Evolutionary conservation across 2,329 filamentous ascomycete species (phyloP), one percentile per base, ranked within the genome.

Genomic region (Penicillium sp.): DNA sequence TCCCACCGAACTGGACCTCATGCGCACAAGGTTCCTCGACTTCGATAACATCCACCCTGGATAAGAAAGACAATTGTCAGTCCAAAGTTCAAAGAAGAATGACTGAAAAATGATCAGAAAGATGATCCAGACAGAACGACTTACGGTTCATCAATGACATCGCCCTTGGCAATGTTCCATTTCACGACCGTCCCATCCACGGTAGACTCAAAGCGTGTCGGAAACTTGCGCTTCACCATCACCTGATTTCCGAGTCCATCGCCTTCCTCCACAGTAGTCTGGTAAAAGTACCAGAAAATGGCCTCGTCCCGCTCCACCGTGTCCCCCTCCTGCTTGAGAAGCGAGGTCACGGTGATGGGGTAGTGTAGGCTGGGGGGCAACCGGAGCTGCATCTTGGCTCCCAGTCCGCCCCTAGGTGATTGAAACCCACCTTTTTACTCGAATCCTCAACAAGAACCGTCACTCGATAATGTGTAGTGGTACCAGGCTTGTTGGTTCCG

Each of bases 11-110:
- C 77, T 98, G 94, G 43, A 96, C 85, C 70, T 94, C 91, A 78
- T 99, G 95, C 33, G 89, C 85, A 78, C 95, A 99, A 59, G 90
- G 87, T 80, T 99, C 95, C 71, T 97, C 90, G 57, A 99, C 89
- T 62, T 92, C 88, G 61, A 93, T 86, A 63, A 89, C 76, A 25
- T 82, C 78, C 37, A 83, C 76, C 28, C 85, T 87, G 64, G 19
- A 58, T 46, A 19, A n/a, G 30, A 28, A 43, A 35, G 30, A 46
- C 11, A n/a, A 38, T 6, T 6, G 1, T 56, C 37, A 43, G 37
- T 22, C 19, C 22, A 54, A 43, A 65, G 59, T n/a, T 19, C n/a
- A 45, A n/a, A n/a, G 19, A 53, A 61, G 52, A 45, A 22, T 35
- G 4, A 26, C 43, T 14, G 25, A 48, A 33, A 16, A 26, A 48